phyloP scores from a whole-genome alignment of 768 basidiomycete species.

The Nidularia sp. region DNA sequence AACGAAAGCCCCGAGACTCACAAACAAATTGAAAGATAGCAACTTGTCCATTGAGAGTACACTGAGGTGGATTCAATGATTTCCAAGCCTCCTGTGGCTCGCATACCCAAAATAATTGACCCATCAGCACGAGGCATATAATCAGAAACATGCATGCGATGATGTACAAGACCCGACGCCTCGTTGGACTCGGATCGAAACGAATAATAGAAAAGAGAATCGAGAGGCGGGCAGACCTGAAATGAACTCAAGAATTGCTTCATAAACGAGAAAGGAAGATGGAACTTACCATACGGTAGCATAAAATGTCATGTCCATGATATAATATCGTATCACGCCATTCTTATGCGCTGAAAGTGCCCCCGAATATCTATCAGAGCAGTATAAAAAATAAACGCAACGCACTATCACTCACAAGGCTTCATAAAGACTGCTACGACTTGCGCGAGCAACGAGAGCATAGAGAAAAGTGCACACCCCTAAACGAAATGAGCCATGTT shows the following conservation, averaged over 20 bases:
- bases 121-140: background rate
- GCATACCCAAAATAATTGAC: background rate
- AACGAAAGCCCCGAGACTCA: background rate
- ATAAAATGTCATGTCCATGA: background rate
- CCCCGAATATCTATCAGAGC: background rate
- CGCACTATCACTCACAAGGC: background rate
- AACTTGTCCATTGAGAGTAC: background rate
- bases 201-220: conserved; percentile 1
- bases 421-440: background rate
- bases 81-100: background rate
- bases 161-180: background rate
- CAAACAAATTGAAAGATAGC: background rate
- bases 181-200: background rate
- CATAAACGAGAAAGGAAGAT: background rate
- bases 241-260: background rate
- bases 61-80: background rate
- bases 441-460: background rate
- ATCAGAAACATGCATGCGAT: background rate
- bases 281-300: background rate
- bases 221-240: conserved; percentile 1
- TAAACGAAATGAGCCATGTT: background rate
- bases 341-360: background rate
- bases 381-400: background rate
- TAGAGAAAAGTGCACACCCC: background rate
- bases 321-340: background rate